Percentiles rank a stretch among this genome's conserved stretches.
Evolutionary conservation across 768 basidiomycete genomes (phyloP).

Genomic region (Lactarius quietus): DNA sequence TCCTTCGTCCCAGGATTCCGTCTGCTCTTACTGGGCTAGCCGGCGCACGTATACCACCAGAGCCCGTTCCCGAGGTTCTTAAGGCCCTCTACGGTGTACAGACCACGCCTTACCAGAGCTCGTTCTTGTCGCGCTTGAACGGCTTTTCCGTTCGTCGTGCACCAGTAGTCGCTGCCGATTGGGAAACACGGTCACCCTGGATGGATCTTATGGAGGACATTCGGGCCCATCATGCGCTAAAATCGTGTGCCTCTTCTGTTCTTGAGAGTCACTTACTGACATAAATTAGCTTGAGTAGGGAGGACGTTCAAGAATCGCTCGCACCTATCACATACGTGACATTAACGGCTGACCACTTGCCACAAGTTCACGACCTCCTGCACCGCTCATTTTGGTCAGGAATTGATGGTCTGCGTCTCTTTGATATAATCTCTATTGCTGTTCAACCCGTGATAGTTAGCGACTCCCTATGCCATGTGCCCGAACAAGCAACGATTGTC

Average conservation of each 20-base stretch:
- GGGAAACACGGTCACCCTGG: conserved; percentile 72
- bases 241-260: conserved; percentile 47
- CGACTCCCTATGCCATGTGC: conserved; percentile 63
- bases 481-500: conserved; percentile 73
- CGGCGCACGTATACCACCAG: conserved; percentile 29
- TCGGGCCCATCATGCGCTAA: conserved; percentile 55
- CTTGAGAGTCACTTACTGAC: conserved; percentile 11
- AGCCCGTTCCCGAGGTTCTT: conserved; percentile 37
- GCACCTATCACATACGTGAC: conserved; percentile 63
- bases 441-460: conserved; percentile 44
- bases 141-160: conserved; percentile 38
- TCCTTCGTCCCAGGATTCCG: conserved; percentile 18
- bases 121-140: conserved; percentile 62
- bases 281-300: conserved; percentile 50
- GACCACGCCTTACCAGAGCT: conserved; percentile 61
- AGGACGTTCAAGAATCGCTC: conserved; percentile 38
- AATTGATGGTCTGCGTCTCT: conserved; percentile 54
- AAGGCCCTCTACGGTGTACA: conserved; percentile 52
- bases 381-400: conserved; percentile 71
- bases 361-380: conserved; percentile 70
- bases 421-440: background rate
- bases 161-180: conserved; percentile 58
- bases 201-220: conserved; percentile 72
- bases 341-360: conserved; percentile 55
- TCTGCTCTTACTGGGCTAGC: conserved; percentile 38